Evolutionary conservation across 2,329 filamentous ascomycete species (phyloP).

Genomic region (Myriosclerotinia duriaeana): DNA sequence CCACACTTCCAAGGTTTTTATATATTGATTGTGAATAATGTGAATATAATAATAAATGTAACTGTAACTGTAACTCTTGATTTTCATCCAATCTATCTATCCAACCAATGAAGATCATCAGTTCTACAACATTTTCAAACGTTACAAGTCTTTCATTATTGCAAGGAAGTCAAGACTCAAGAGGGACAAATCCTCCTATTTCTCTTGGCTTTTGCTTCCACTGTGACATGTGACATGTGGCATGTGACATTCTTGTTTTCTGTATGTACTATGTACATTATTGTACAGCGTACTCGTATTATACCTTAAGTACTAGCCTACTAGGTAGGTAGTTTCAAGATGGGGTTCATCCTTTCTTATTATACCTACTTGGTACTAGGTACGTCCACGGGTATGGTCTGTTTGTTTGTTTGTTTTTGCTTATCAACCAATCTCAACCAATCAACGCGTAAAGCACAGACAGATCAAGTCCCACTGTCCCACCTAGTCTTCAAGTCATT

Average conservation of each 20-base stretch:
- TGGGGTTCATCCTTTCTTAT: too few species aligned
- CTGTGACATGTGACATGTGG: neutral
- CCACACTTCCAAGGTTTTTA: neutral
- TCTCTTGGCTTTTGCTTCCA: neutral
- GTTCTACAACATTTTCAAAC: neutral
- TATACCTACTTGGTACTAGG: too few species aligned
- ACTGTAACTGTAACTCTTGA: neutral
- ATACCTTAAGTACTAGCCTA: too few species aligned
- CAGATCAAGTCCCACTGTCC: too few species aligned
- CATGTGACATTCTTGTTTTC: neutral
- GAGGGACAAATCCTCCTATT: neutral
- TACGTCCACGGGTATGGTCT: too few species aligned
- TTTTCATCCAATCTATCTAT: neutral
- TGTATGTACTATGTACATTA: neutral
- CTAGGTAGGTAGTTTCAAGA: too few species aligned
- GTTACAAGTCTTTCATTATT: neutral
- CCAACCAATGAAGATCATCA: neutral
- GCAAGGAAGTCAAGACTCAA: neutral
- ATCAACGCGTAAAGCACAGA: slow-evolving; percentile 16
- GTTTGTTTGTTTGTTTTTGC: neutral
- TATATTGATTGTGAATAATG: too few species aligned
- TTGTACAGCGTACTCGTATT: neutral
- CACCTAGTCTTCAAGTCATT: too few species aligned
- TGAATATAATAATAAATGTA: too few species aligned
- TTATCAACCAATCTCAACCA: neutral